Base-by-base conservation (phyloP, 2,329 filamentous ascomycete species). In the Cryphonectria japonica region DNA sequence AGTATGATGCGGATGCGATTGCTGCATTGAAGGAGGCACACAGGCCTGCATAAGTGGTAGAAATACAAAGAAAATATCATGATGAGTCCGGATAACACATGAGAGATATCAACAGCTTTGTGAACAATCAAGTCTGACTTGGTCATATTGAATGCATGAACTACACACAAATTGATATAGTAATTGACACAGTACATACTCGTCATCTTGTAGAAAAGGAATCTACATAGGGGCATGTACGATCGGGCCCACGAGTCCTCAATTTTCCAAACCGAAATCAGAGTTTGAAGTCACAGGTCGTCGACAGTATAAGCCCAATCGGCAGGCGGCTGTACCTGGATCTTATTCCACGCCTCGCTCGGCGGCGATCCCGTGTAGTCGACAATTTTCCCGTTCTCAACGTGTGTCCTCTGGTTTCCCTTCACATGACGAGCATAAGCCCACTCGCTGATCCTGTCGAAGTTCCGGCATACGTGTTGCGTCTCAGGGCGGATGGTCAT, bases 1-100 rank as follows among this genome's bases (percentile, higher is more conserved):
- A 80, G 71, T 81, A 76, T 59, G 80, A 81, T 60, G 11, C 65
- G 26, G 80, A 82, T 59, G 76, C 78, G 0, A 75, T 80, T 41
- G 63, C 67, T 19, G 79, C 78, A 9, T 66, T 82, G 69, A 78
- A 74, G 66, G 70, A 74, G 14, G 80, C 79, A 0, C 80, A 82
- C 69, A 76, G 73, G 2, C 26, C 75, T n/a, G 19, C 26, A 26
- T 43, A 43, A 39, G 37, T 39, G 2, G 37, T 39, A 13, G 37
- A 39, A 3, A n/a, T 19, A 39, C 11, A 41, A 64, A 13, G 29
- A n/a, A 9, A 29, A 14, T 43, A 9, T 39, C 37, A 19, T 41
- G 22, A 41, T 14, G 34, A 1, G 4, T 13, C 14, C 14, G 3
- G 62, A 22, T 14, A 32, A 52, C 6, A 65, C 8, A 16, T 29